These are phyloP conservation scores for Fusarium musae DNA, from an alignment of 2,329 filamentous ascomycete species.

Conservation along the genomic window DNA sequence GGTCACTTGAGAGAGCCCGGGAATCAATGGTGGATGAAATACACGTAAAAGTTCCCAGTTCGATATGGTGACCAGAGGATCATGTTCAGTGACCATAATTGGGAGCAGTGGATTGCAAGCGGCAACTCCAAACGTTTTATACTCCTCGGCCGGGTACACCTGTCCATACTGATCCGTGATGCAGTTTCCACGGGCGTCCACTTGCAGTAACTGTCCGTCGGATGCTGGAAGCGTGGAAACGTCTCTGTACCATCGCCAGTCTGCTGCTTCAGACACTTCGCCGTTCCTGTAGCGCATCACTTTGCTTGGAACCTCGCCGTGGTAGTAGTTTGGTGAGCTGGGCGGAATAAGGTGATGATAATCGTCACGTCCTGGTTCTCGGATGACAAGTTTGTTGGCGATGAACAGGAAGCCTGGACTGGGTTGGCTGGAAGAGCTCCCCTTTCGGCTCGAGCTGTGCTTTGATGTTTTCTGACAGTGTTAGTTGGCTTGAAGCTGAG, in stretches of 20 bases:
- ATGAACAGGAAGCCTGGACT: slow-evolving; percentile 53
- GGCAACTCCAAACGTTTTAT: slow-evolving; percentile 48
- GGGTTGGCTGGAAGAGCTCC: slow-evolving; percentile 3
- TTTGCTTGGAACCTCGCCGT: slow-evolving; percentile 42
- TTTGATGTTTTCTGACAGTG: slow-evolving; percentile 15
- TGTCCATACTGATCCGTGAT: neutral
- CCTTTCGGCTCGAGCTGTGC: slow-evolving; percentile 13
- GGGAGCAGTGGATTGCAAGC: slow-evolving; percentile 53
- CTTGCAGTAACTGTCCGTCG: neutral
- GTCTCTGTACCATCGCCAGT: slow-evolving; percentile 39
- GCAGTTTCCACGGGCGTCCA: neutral
- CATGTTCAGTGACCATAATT: slow-evolving; percentile 45
- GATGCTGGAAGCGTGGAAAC: neutral
- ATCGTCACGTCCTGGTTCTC: slow-evolving; percentile 3
- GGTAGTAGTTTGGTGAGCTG: slow-evolving; percentile 32
- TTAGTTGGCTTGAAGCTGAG: slow-evolving; percentile 4
- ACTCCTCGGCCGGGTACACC: neutral
- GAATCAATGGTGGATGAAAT: slow-evolving; percentile 17
- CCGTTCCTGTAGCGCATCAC: slow-evolving; percentile 53
- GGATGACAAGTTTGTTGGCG: slow-evolving; percentile 50
- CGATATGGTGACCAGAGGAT: slow-evolving; percentile 20
- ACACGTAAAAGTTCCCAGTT: slow-evolving; percentile 49
- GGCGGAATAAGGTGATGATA: slow-evolving; percentile 49
- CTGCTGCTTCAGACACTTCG: slow-evolving; percentile 36
- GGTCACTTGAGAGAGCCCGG: slow-evolving; percentile 47